Evolutionary conservation across 495 filamentous ascomycete species (phyloP).

Genomic region (Viridothelium virens): DNA sequence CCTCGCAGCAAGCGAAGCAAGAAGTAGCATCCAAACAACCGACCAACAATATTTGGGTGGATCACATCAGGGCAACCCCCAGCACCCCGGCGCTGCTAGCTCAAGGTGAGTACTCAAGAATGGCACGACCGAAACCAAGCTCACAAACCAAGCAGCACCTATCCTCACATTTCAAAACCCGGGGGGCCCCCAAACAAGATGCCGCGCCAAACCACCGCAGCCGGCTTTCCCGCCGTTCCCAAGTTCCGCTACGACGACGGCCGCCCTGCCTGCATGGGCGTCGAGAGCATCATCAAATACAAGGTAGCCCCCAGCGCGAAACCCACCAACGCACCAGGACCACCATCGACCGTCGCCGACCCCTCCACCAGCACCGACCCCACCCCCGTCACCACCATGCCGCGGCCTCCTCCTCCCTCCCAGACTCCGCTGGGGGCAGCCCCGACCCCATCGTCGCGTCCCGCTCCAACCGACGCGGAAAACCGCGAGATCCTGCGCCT

Average conservation of each 20-base stretch:
- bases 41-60: background rate
- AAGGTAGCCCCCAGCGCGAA: background rate
- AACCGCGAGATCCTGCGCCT: background rate
- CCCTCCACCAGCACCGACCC: background rate
- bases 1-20: background rate
- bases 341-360: background rate
- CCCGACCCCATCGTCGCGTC: background rate
- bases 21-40: background rate
- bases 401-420: background rate
- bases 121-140: background rate
- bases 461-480: background rate
- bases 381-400: background rate
- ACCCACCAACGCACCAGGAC: background rate
- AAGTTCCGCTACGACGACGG: constrained; percentile 3
- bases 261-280: background rate
- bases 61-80: background rate
- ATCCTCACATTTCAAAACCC: background rate
- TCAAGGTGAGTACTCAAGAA: background rate
- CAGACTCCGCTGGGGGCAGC: background rate
- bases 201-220: background rate
- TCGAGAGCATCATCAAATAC: background rate
- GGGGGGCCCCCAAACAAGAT: background rate
- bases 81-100: background rate
- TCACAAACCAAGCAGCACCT: background rate
- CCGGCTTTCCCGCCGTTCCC: background rate